These are phyloP conservation scores for Fusarium multiceps DNA, from an alignment of 2,329 filamentous ascomycete genomes.

Conservation along the genomic window DNA sequence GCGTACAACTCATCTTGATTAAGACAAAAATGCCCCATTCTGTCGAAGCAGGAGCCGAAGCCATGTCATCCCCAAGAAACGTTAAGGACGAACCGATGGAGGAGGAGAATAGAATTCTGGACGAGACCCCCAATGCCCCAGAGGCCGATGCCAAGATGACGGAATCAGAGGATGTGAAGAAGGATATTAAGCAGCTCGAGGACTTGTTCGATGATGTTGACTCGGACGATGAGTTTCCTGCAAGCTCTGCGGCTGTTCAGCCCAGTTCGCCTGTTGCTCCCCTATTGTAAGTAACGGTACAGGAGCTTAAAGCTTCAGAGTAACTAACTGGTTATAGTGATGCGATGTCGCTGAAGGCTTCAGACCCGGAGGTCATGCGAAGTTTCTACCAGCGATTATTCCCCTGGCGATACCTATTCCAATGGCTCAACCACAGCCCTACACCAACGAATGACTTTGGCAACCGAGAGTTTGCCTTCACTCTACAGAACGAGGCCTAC, in stretches of 20 bases:
- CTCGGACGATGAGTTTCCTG: constrained; percentile 70
- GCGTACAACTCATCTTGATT: not conserved
- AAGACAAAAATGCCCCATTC: constrained; percentile 40
- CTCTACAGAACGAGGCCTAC: constrained; percentile 91
- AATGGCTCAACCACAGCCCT: constrained; percentile 96
- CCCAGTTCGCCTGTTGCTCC: constrained; percentile 56
- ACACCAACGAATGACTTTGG: constrained; percentile 87
- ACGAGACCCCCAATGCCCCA: constrained; percentile 24
- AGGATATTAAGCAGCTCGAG: constrained; percentile 64
- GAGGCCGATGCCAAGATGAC: constrained; percentile 38
- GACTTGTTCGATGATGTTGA: constrained; percentile 69
- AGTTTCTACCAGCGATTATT: constrained; percentile 97
- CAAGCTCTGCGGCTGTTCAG: constrained; percentile 58
- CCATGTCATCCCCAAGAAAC: constrained; percentile 43
- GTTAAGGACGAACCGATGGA: constrained; percentile 47
- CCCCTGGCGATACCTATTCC: constrained; percentile 93
- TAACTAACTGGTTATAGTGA: constrained; percentile 43
- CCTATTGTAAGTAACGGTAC: constrained; percentile 58
- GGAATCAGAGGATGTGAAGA: constrained; percentile 49
- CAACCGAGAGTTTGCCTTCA: constrained; percentile 96
- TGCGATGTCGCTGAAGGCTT: constrained; percentile 58
- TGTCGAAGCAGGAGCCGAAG: constrained; percentile 32
- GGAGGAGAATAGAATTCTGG: constrained; percentile 41
- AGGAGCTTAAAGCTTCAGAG: not conserved
- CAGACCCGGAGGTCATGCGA: constrained; percentile 86